Percentiles rank a stretch among this genome's conserved stretches.
Evolutionary conservation across 768 basidiomycete species (phyloP).

Genomic region (Tricholomella constricta): DNA sequence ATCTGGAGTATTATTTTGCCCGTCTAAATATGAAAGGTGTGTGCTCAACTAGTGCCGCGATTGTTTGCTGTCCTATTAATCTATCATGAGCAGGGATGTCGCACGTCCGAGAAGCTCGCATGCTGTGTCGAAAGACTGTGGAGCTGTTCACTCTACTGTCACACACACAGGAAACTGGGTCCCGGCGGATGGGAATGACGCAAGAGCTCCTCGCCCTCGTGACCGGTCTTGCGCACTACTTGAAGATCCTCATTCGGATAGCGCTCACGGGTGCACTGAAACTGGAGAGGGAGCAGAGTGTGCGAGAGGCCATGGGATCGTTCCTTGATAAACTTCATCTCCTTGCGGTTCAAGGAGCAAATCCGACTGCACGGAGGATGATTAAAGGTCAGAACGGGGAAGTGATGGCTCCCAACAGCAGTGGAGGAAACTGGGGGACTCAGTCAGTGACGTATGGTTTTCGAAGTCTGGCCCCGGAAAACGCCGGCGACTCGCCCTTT

Average conservation of each 20-base stretch:
- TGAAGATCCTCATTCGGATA: slow-evolving; percentile 98
- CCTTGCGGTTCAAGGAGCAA: slow-evolving; percentile 83
- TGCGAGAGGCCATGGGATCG: slow-evolving; percentile 79
- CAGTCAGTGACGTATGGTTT: slow-evolving; percentile 92
- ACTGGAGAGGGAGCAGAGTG: slow-evolving; percentile 87
- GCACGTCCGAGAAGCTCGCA: slow-evolving; percentile 95
- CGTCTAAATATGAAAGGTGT: slow-evolving; percentile 82
- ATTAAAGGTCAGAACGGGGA: slow-evolving; percentile 78
- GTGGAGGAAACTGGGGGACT: slow-evolving; percentile 69
- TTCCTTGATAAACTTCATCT: slow-evolving; percentile 94
- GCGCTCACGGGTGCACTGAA: slow-evolving; percentile 95
- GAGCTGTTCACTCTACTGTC: slow-evolving; percentile 96
- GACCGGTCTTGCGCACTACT: slow-evolving; percentile 98
- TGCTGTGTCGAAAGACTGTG: slow-evolving; percentile 98
- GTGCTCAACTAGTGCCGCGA: slow-evolving; percentile 22
- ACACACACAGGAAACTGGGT: slow-evolving; percentile 91
- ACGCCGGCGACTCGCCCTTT: slow-evolving; percentile 88
- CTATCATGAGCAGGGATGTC: slow-evolving; percentile 74
- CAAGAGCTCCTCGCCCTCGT: slow-evolving; percentile 96
- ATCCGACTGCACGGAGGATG: slow-evolving; percentile 74
- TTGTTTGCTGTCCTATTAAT: slow-evolving; percentile 18
- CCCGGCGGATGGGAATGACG: slow-evolving; percentile 92
- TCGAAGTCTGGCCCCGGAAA: slow-evolving; percentile 87
- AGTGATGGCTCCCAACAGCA: slow-evolving; percentile 39
- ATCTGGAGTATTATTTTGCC: slow-evolving; percentile 88